Evolutionary conservation across 768 basidiomycete genomes (phyloP).

Genomic region (Tricholoma saponaceum): DNA sequence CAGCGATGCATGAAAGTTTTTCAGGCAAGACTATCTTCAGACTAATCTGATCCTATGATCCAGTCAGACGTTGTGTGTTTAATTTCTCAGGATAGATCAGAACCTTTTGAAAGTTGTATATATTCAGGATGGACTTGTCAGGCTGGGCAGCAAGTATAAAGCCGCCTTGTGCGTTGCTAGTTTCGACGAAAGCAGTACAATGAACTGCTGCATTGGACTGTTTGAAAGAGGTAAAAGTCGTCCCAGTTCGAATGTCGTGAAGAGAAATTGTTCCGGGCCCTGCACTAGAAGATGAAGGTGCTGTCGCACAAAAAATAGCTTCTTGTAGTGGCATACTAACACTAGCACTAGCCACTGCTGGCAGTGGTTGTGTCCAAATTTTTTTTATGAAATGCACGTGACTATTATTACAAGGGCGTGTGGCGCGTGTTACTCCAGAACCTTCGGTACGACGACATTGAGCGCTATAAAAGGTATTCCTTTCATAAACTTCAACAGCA

Average conservation of each 20-base stretch:
- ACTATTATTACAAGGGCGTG: constrained; percentile 16
- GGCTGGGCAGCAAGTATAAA: constrained; percentile 81
- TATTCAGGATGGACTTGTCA: constrained; percentile 84
- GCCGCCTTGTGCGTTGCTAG: constrained; percentile 73
- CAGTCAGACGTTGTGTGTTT: constrained; percentile 5
- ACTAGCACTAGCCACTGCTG: too few relatives aligned
- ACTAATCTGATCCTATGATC: constrained; percentile 78
- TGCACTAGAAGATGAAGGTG: constrained; percentile 39
- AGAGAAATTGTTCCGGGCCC: constrained; percentile 65
- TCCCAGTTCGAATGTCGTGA: constrained; percentile 80
- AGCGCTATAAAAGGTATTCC: background rate
- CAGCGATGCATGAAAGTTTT: constrained; percentile 74
- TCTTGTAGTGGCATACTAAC: constrained; percentile 61
- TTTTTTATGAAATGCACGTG: too few relatives aligned
- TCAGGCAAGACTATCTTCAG: constrained; percentile 88
- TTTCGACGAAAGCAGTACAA: constrained; percentile 66
- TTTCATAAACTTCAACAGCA: background rate
- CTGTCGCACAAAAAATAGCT: constrained; percentile 59
- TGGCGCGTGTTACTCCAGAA: too few relatives aligned
- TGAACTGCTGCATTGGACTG: constrained; percentile 65
- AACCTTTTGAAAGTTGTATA: constrained; percentile 94
- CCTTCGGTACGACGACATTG: too few relatives aligned
- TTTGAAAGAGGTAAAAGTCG: constrained; percentile 81
- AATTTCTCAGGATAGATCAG: constrained; percentile 7
- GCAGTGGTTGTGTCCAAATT: too few relatives aligned